phyloP scores from a whole-genome alignment of 495 filamentous ascomycete species.

The Sordaria brevicollis region DNA sequence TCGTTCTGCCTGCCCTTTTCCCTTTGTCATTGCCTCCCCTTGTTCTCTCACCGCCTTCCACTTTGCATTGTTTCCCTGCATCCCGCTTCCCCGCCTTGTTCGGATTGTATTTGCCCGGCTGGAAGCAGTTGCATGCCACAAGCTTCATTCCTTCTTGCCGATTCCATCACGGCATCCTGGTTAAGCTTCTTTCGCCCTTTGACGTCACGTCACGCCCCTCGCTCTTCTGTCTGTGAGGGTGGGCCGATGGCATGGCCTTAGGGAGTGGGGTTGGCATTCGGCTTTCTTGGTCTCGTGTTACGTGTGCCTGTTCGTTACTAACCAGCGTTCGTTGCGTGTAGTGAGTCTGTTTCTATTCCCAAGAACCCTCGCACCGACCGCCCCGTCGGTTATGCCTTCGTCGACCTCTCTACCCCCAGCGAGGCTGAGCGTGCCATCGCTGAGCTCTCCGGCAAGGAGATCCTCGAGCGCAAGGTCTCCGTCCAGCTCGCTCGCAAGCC shows the following conservation, averaged over 20 bases:
- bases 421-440: conserved; percentile 92
- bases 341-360: conserved; percentile 95
- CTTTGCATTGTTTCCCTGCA: background rate
- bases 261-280: background rate
- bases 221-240: background rate
- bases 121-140: background rate
- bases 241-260: background rate
- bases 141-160: background rate
- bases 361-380: conserved; percentile 98
- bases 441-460: conserved; percentile 91
- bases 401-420: conserved; percentile 85
- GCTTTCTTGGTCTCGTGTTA: background rate
- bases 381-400: conserved; percentile 97
- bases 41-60: background rate
- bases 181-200: background rate
- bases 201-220: background rate
- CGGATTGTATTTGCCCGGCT: background rate
- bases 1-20: background rate
- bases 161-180: background rate
- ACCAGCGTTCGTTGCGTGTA: conserved; percentile 26
- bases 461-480: conserved; percentile 95
- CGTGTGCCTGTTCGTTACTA: conserved; percentile 6
- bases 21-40: background rate
- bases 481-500: conserved; percentile 98
- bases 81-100: background rate